phyloP scores from a whole-genome alignment of 768 basidiomycete genomes.

The Suillus subalutaceus region DNA sequence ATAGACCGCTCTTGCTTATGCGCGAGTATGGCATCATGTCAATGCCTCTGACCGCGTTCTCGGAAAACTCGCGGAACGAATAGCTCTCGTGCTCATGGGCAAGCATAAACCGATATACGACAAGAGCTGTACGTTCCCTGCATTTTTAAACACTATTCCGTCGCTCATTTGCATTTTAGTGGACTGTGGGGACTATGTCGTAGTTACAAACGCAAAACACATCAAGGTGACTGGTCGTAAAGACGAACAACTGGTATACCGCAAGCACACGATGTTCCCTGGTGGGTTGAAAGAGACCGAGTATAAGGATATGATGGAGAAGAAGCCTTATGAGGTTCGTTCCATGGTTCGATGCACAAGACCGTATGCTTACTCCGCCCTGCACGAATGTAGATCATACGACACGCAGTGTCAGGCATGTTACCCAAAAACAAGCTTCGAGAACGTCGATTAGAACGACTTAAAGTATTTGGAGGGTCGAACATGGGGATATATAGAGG shows the following conservation, averaged over 20 bases:
- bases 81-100: conserved; percentile 96
- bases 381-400: conserved; percentile 70
- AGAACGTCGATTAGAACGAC: conserved; percentile 81
- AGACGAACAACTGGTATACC: conserved; percentile 81
- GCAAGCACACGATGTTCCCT: conserved; percentile 90
- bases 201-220: conserved; percentile 87
- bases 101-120: conserved; percentile 99
- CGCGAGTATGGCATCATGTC: conserved; percentile 96
- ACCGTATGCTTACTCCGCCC: conserved; percentile 1
- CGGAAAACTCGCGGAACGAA: conserved; percentile 92
- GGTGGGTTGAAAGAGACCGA: conserved; percentile 93
- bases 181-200: conserved; percentile 97
- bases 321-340: conserved; percentile 84
- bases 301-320: conserved; percentile 80
- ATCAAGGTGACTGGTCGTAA: conserved; percentile 91
- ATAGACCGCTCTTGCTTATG: conserved; percentile 93
- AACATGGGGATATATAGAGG: conserved; percentile 76
- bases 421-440: conserved; percentile 97
- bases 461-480: conserved; percentile 84
- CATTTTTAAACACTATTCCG: not conserved
- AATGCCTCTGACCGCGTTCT: conserved; percentile 90
- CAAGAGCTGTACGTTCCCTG: conserved; percentile 66
- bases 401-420: conserved; percentile 97
- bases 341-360: not conserved
- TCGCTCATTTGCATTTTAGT: conserved; percentile 45